Base-by-base conservation (phyloP, 2,329 filamentous ascomycete species). In the Penicillium carneum region DNA sequence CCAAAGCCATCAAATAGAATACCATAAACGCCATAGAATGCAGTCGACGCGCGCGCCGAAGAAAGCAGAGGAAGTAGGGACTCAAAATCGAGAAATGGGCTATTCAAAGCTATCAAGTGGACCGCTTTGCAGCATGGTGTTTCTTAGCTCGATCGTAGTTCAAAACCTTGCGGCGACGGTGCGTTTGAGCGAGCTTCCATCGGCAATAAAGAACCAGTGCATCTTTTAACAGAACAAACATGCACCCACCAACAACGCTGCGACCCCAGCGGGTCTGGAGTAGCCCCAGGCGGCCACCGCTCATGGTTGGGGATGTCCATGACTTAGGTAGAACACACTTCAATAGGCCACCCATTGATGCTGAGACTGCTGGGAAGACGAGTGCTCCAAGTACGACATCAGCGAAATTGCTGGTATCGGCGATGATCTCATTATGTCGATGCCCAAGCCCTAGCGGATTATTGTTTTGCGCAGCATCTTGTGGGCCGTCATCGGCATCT, bases 261-360 rank as follows among this genome's bases (percentile, higher is more conserved):
- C 95, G 84, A 0, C 93, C 95, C 92, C 95, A 98, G 61, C 89
- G 87, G 68, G 90, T 87, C 72, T 95, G 91, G 34, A 99, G 76
- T 29, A 98, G 81, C 0, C 90, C 89, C 0, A 86, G 86, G 3
- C 84, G 81, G 38, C 81, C 74, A 33, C 74, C 72, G 49, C 78
- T 75, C 55, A 75, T 64, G 34, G 71, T 64, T 1, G 74, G 66
- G 18, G 81, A 76, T 9, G 79, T 87, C 88, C 90, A 93, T 3
- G 86, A 80, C 38, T 80, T 80, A 0, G 94, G 94, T 0, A 97
- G 81, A 0, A 85, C 77, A 11, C 86, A 74, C 14, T 89, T 87
- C 36, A 98, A 81, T 0, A 92, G 72, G 70, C 93, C 90, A 46
- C 95, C 95, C 77, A 92, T 87, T 14, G 87, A 84, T 33, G 89